A percentile compares a stretch with the other conserved stretches of the same genome.
Evolutionary conservation across 2,329 filamentous ascomycete species (phyloP).

Genomic region (Stylonectria norvegica): DNA sequence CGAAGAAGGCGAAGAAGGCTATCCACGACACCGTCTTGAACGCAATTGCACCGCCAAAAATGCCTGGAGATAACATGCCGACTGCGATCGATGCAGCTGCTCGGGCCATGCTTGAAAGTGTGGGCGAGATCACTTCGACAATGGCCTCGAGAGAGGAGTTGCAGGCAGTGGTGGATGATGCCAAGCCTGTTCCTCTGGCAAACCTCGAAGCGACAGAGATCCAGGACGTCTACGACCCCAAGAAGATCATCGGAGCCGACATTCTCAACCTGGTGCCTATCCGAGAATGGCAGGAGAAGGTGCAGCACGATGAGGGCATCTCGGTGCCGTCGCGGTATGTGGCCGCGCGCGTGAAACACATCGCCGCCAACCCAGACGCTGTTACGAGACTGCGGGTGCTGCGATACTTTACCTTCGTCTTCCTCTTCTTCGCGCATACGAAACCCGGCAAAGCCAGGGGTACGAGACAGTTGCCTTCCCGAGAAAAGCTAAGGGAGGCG

Average conservation of each 20-base stretch:
- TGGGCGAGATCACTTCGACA: conserved; percentile 58
- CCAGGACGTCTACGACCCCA: conserved; percentile 69
- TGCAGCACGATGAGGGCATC: conserved; percentile 56
- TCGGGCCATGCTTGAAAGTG: conserved; percentile 59
- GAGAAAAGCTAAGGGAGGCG: conserved; percentile 58
- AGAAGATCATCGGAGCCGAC: conserved; percentile 63
- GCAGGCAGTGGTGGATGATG: conserved; percentile 60
- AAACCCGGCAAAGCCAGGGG: conserved; percentile 46
- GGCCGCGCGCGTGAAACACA: conserved; percentile 55
- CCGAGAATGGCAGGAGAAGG: conserved; percentile 69
- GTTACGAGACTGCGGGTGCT: conserved; percentile 55
- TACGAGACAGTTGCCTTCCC: conserved; percentile 52
- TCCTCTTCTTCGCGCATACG: conserved; percentile 50
- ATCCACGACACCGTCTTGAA: conserved; percentile 67
- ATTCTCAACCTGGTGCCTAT: conserved; percentile 66
- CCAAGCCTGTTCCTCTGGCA: conserved; percentile 69
- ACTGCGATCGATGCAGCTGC: conserved; percentile 54
- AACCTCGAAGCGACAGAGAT: conserved; percentile 65
- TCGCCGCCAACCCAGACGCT: conserved; percentile 52
- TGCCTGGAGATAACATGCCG: conserved; percentile 30
- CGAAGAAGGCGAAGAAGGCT: conserved; percentile 79
- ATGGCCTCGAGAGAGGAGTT: conserved; percentile 66
- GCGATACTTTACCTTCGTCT: conserved; percentile 57
- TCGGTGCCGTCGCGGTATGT: conserved; percentile 61
- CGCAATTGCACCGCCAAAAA: conserved; percentile 55